Conservation (phyloP, 805 yeast species). For the Sugiyamaella lignohabitans region DNA sequence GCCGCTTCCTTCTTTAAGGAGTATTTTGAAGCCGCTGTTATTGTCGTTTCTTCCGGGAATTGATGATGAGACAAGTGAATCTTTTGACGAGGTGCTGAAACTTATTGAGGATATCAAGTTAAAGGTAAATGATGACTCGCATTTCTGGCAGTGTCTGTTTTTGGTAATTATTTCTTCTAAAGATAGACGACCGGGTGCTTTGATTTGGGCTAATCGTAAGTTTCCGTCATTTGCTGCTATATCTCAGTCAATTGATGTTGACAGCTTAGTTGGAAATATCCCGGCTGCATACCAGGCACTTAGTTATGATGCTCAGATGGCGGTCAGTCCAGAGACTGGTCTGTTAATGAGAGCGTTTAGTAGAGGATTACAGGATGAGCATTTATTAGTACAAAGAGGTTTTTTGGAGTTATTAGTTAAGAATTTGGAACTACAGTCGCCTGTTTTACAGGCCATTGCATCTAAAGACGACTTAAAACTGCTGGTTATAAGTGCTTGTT, state of each 20-base stretch:
- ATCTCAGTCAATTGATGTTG: slow-evolving; percentile 18
- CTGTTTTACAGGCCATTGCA: slow-evolving; percentile 44
- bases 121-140: slow-evolving; percentile 55
- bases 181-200: slow-evolving; percentile 77
- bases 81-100: slow-evolving; percentile 53
- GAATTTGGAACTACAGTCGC: slow-evolving; percentile 59
- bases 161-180: slow-evolving; percentile 68
- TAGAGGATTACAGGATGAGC: slow-evolving; percentile 59
- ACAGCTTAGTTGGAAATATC: slow-evolving; percentile 24
- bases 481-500: slow-evolving; percentile 56
- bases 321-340: slow-evolving; percentile 74
- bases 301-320: slow-evolving; percentile 48
- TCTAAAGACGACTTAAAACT: slow-evolving; percentile 49
- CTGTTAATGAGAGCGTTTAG: slow-evolving; percentile 68
- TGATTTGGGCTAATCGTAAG: slow-evolving; percentile 62
- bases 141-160: slow-evolving; percentile 84
- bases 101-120: slow-evolving; percentile 55
- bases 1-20: slow-evolving; percentile 46
- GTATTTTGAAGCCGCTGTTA: slow-evolving; percentile 61
- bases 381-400: slow-evolving; percentile 75
- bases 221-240: slow-evolving; percentile 50
- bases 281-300: slow-evolving; percentile 27
- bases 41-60: slow-evolving; percentile 77
- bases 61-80: slow-evolving; percentile 88
- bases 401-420: slow-evolving; percentile 73